These are phyloP conservation scores for Chaetomidium leptoderma DNA, from an alignment of 495 filamentous ascomycete genomes.

Conservation along the genomic window DNA sequence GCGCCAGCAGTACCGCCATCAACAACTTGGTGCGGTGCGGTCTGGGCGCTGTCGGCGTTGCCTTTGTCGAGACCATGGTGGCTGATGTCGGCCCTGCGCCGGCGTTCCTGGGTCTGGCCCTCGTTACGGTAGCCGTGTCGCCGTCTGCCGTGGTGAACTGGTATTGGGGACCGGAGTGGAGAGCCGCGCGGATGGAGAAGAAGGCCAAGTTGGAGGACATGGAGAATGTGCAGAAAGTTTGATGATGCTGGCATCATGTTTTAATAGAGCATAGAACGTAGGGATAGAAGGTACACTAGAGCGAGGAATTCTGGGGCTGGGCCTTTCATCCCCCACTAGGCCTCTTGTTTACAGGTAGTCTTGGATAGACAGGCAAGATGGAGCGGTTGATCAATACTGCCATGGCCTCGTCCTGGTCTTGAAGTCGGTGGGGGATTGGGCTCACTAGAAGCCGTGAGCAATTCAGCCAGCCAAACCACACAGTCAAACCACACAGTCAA, in stretches of 20 bases:
- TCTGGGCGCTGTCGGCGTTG: background rate
- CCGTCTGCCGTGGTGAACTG: background rate
- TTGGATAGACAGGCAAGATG: too few species aligned
- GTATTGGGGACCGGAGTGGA: background rate
- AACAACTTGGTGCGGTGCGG: constrained; percentile 1
- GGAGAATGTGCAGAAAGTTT: background rate
- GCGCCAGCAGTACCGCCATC: background rate
- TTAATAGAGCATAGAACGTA: background rate
- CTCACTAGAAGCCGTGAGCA: too few species aligned
- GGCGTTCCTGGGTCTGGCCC: background rate
- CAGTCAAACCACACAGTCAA: too few species aligned
- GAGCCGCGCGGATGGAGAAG: background rate
- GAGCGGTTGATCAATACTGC: too few species aligned
- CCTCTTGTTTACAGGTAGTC: too few species aligned
- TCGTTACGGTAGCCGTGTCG: background rate
- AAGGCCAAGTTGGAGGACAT: background rate
- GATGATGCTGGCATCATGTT: background rate
- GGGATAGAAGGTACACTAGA: background rate
- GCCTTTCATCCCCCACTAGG: background rate
- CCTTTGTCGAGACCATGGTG: background rate
- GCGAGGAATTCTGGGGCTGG: background rate
- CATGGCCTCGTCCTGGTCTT: too few species aligned
- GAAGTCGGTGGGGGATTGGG: too few species aligned
- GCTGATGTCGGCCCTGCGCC: background rate
- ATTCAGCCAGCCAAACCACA: too few species aligned